Evolutionary conservation across 768 basidiomycete genomes (phyloP).

Genomic region (Chalciporus chontae): DNA sequence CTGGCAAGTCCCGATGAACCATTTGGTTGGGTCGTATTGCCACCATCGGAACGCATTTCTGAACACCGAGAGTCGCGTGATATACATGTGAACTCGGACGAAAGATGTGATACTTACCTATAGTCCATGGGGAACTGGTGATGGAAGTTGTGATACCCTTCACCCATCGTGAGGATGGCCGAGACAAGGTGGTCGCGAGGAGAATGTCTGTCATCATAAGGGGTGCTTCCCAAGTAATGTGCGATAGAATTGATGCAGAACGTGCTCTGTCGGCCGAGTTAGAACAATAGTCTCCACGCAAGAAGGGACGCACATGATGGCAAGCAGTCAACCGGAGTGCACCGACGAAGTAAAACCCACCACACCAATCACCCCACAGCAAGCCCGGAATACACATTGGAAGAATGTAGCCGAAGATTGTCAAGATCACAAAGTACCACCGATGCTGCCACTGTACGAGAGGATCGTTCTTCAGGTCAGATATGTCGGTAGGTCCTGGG

Average conservation of each 20-base stretch:
- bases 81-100: neutral
- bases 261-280: conserved; percentile 50
- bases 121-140: conserved; percentile 85
- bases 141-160: conserved; percentile 73
- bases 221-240: conserved; percentile 76
- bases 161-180: conserved; percentile 74
- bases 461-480: conserved; percentile 65
- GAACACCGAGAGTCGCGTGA: conserved; percentile 5
- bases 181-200: conserved; percentile 80
- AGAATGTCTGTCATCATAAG: conserved; percentile 77
- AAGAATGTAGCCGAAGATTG: conserved; percentile 67
- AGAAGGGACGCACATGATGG: conserved; percentile 62
- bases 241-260: conserved; percentile 90
- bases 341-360: conserved; percentile 76
- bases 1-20: conserved; percentile 73
- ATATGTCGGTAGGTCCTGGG: conserved; percentile 68
- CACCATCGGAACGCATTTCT: conserved; percentile 77
- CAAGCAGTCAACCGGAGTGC: conserved; percentile 68
- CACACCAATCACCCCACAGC: conserved; percentile 71
- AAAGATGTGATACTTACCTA: conserved; percentile 14
- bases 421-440: conserved; percentile 60
- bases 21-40: conserved; percentile 67
- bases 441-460: conserved; percentile 78
- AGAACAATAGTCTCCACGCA: neutral
- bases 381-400: conserved; percentile 69